These are phyloP conservation scores for Moringa oleifera DNA, from an alignment of 345 rosid species.

Conservation along the genomic window DNA sequence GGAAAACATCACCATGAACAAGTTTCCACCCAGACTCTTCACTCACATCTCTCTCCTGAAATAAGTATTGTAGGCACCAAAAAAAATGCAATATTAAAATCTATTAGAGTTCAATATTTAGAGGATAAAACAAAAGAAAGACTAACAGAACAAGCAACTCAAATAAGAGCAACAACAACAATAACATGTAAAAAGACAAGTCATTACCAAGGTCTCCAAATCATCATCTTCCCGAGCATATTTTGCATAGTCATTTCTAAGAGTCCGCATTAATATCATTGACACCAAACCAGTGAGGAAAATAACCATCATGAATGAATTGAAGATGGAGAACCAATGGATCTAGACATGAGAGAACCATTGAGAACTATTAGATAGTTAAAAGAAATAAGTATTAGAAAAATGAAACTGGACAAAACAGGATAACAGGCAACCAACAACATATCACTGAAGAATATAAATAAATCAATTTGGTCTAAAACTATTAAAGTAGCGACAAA, in stretches of 20 bases:
- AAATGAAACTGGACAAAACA: too few relatives aligned
- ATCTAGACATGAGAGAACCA: conserved; percentile 44
- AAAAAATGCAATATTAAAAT: conserved; percentile 14
- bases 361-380: conserved; percentile 5
- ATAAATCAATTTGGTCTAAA: too few relatives aligned
- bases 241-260: conserved; percentile 91
- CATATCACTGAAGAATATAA: too few relatives aligned
- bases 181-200: conserved; percentile 15
- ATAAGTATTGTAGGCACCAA: conserved; percentile 1
- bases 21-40: conserved; percentile 99
- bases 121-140: neutral
- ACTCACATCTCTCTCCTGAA: conserved; percentile 91
- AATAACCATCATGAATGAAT: conserved; percentile 98
- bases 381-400: neutral
- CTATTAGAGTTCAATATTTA: conserved; percentile 3
- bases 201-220: conserved; percentile 78
- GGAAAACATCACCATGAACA: conserved; percentile 96
- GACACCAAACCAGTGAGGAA: conserved; percentile 96
- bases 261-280: conserved; percentile 95
- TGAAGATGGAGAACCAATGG: conserved; percentile 96
- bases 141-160: conserved; percentile 7
- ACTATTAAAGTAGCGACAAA: too few relatives aligned
- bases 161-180: conserved; percentile 1
- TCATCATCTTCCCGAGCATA: conserved; percentile 97
- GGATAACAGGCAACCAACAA: too few relatives aligned